Conservation (phyloP, 1,139 yeast genomes). For the Zygosaccharomyces pseudobailii region DNA sequence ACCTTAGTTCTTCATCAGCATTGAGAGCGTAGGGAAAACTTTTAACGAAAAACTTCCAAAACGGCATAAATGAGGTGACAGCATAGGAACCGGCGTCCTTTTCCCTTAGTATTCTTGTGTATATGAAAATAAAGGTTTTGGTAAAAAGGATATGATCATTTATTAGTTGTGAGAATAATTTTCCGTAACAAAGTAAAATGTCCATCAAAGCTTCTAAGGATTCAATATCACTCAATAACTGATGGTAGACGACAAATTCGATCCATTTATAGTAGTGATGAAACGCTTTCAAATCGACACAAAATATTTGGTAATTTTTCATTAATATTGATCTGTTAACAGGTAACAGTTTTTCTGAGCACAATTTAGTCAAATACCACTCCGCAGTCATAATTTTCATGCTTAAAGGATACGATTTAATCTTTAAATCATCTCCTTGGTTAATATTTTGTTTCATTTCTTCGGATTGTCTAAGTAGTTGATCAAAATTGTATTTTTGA, state of each 20-base stretch:
- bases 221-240: conserved; percentile 26
- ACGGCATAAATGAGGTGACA: conserved; percentile 26
- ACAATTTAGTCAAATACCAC: conserved; percentile 29
- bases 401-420: conserved; percentile 21
- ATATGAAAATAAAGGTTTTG: conserved; percentile 30
- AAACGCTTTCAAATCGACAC: conserved; percentile 23
- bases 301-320: conserved; percentile 24
- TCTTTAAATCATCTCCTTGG: conserved; percentile 8
- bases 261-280: conserved; percentile 34
- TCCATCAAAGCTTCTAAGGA: conserved; percentile 29
- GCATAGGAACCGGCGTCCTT: conserved; percentile 24
- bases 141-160: conserved; percentile 33
- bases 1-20: conserved; percentile 28
- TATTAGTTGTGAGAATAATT: conserved; percentile 29
- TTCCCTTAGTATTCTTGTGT: conserved; percentile 22
- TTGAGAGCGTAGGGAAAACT: conserved; percentile 27
- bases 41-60: conserved; percentile 34
- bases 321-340: conserved; percentile 21
- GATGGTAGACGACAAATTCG: conserved; percentile 34
- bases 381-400: conserved; percentile 31
- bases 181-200: conserved; percentile 27
- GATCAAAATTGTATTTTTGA: conserved; percentile 28
- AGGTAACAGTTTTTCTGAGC: conserved; percentile 19
- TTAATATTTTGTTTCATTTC: conserved; percentile 18
- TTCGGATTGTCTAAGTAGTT: conserved; percentile 21